phyloP scores from a whole-genome alignment of 169 alveolate species.

The Eimeria sp. region DNA sequence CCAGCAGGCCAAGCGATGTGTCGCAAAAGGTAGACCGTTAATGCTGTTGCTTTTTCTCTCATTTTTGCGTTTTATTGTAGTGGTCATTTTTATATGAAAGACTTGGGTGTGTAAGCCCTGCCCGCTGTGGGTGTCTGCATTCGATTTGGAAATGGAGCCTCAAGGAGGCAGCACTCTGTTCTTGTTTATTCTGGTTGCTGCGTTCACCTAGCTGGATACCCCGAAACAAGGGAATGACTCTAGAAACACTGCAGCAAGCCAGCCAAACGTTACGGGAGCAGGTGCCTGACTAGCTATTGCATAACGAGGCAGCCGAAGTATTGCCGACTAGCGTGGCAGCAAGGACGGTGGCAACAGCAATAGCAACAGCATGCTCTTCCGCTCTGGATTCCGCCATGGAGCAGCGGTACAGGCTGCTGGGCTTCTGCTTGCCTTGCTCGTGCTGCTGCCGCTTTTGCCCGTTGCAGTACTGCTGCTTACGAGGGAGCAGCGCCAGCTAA shows the following conservation, averaged over 20 bases:
- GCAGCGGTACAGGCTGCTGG: conserved; percentile 80
- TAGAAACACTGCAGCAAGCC: conserved; percentile 3
- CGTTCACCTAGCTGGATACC: conserved; percentile 18
- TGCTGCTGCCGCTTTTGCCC: conserved; percentile 76
- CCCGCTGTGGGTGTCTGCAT: background rate
- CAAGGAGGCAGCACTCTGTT: background rate
- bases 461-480: conserved; percentile 76
- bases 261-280: conserved; percentile 1
- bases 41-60: background rate
- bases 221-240: conserved; percentile 18
- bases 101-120: background rate
- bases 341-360: conserved; percentile 37
- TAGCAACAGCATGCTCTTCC: conserved; percentile 75
- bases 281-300: conserved; percentile 8
- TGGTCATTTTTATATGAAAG: background rate
- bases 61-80: background rate
- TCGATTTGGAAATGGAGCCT: conserved; percentile 55
- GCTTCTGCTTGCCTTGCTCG: conserved; percentile 62
- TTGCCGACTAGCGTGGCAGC: background rate
- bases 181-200: background rate
- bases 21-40: background rate
- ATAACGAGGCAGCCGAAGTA: background rate
- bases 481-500: conserved; percentile 70
- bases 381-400: conserved; percentile 80
- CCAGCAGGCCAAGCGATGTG: background rate